Percentiles rank a stretch among this genome's conserved stretches.
These are phyloP conservation scores for Nannochloropsis oceanica DNA, from an alignment of 108 stramenopile genomes.

Conservation along the genomic window DNA sequence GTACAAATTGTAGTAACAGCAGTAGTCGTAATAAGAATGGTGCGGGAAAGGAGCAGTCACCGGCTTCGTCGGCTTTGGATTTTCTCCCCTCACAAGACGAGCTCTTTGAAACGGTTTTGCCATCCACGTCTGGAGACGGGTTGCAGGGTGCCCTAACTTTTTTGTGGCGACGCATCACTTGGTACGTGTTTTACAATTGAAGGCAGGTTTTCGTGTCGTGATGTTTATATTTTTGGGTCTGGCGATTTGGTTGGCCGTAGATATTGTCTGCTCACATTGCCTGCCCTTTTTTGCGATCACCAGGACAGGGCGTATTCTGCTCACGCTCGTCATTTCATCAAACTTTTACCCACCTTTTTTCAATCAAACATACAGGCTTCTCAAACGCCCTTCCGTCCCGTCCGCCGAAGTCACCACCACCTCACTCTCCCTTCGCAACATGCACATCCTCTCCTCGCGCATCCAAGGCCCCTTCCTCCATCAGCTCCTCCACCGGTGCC, in stretches of 20 bases:
- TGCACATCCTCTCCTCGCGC: not conserved
- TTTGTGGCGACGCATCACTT: not conserved
- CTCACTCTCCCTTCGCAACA: not conserved
- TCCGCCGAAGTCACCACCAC: not conserved
- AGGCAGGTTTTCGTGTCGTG: too few species aligned
- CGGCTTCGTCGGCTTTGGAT: not conserved
- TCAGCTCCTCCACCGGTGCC: not conserved
- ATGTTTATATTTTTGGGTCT: too few species aligned
- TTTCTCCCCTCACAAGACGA: not conserved
- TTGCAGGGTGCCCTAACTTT: not conserved
- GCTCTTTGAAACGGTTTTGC: not conserved
- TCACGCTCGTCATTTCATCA: too few species aligned
- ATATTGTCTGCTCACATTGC: too few species aligned
- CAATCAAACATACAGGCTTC: not conserved
- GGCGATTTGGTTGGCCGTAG: too few species aligned
- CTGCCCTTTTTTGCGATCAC: too few species aligned
- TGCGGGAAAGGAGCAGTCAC: not conserved
- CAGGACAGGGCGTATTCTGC: too few species aligned
- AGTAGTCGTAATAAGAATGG: not conserved
- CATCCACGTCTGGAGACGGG: not conserved
- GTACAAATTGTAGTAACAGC: not conserved
- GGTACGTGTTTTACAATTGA: not conserved
- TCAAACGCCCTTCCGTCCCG: not conserved
- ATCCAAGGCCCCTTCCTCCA: not conserved
- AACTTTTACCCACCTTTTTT: not conserved